Conservation (phyloP, 257 asterid species). For the Vinca minor region DNA sequence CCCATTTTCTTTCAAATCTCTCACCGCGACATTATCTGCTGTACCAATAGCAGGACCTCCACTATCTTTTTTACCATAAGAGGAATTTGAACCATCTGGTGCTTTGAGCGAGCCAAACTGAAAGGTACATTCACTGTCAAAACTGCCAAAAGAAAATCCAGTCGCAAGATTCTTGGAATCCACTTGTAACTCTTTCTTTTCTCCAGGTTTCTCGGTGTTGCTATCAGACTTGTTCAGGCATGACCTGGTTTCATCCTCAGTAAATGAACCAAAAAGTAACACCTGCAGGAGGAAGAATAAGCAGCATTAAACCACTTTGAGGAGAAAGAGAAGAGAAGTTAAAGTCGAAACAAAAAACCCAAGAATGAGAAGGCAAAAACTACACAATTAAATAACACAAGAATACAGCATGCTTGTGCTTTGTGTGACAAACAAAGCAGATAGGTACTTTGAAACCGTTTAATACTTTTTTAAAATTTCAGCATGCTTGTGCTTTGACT, state of each 20-base stretch:
- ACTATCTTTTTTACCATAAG: constrained; percentile 23
- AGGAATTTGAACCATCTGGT: constrained; percentile 17
- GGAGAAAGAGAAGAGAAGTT: neutral
- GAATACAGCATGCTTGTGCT: neutral
- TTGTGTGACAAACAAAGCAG: too few species aligned
- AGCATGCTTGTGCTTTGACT: neutral
- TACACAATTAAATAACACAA: too few species aligned
- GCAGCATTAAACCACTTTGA: neutral
- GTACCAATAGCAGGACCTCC: constrained; percentile 18
- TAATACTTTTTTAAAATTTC: too few species aligned
- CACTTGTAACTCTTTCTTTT: constrained; percentile 22
- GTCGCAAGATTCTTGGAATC: constrained; percentile 25
- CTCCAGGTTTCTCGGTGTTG: constrained; percentile 15
- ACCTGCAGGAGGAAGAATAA: constrained; percentile 30
- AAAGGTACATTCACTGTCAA: constrained; percentile 20
- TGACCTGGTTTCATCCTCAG: constrained; percentile 70
- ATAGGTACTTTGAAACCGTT: too few species aligned
- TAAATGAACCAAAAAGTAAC: constrained; percentile 81
- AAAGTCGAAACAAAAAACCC: neutral
- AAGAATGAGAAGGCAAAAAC: neutral
- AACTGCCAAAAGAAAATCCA: constrained; percentile 47
- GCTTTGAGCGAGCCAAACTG: constrained; percentile 24
- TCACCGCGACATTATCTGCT: constrained; percentile 17
- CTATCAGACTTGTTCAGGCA: constrained; percentile 32
- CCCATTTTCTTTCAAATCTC: constrained; percentile 44